Percentiles rank a stretch among this genome's conserved stretches.
Conservation (phyloP, 345 rosid genomes). For the Camelina hispida region DNA sequence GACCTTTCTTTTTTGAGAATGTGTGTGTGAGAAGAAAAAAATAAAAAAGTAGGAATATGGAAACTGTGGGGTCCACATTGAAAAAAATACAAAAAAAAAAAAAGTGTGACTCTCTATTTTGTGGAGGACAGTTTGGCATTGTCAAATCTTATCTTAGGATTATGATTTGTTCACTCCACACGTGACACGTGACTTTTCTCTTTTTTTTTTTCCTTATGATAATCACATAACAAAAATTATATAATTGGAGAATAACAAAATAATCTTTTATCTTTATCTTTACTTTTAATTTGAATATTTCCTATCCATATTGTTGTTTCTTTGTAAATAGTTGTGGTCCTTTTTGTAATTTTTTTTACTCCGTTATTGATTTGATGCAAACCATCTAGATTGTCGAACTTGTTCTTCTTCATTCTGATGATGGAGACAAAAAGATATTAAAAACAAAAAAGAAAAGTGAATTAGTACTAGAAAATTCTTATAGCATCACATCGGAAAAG, state of each 20-base stretch:
- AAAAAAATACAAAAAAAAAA: slow-evolving; percentile 40
- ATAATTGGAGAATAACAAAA: background rate
- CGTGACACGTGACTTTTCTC: slow-evolving; percentile 33
- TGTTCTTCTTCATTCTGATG: background rate
- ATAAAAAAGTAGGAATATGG: slow-evolving; percentile 33
- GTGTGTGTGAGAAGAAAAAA: background rate
- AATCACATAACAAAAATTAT: background rate
- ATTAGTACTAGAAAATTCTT: slow-evolving; percentile 24
- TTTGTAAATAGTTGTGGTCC: background rate
- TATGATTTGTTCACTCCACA: slow-evolving; percentile 52
- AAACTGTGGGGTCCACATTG: slow-evolving; percentile 37
- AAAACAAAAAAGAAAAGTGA: background rate
- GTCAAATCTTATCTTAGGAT: slow-evolving; percentile 43
- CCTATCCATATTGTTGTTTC: slow-evolving; percentile 6
- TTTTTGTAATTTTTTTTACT: background rate
- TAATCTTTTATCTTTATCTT: slow-evolving; percentile 13
- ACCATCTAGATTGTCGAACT: background rate
- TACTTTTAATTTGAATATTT: slow-evolving; percentile 1
- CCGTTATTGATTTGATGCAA: background rate
- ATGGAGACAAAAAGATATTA: slow-evolving; percentile 16
- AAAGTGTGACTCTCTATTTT: slow-evolving; percentile 5
- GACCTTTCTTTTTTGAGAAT: slow-evolving; percentile 21
- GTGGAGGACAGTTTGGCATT: slow-evolving; percentile 39
- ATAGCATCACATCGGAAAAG: background rate
- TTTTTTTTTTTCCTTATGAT: background rate